A percentile compares a stretch with the other conserved stretches of the same genome.
Conservation (phyloP, 176 grass and related monocot genomes). For the Carex littledalei region DNA sequence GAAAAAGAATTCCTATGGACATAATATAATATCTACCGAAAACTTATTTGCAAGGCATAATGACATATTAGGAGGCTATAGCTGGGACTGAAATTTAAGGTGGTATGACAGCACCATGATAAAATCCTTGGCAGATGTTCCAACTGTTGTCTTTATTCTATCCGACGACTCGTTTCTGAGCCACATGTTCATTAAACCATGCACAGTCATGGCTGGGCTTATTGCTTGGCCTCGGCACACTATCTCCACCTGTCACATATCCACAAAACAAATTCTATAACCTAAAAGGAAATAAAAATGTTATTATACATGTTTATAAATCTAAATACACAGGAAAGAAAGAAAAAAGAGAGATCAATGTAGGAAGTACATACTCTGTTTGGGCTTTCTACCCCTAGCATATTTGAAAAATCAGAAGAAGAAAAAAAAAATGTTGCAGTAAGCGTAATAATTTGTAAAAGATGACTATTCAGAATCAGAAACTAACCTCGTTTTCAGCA, state of each 20-base stretch:
- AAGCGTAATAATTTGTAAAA: conserved; percentile 3
- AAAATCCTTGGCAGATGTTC: conserved; percentile 22
- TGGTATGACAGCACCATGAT: conserved; percentile 23
- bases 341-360: neutral
- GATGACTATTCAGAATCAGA: neutral
- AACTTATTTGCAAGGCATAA: neutral
- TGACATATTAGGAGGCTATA: conserved; percentile 8
- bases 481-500: conserved; percentile 4
- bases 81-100: conserved; percentile 20
- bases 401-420: neutral
- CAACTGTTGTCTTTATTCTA: conserved; percentile 15
- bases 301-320: neutral
- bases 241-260: conserved; percentile 25
- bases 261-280: neutral
- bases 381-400: neutral
- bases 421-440: neutral
- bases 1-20: neutral
- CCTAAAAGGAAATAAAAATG: neutral
- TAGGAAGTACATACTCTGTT: neutral
- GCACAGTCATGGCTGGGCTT: neutral
- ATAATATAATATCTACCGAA: conserved; percentile 11
- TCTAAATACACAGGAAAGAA: neutral
- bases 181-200: conserved; percentile 26
- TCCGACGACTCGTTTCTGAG: conserved; percentile 15
- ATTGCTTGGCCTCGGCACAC: conserved; percentile 19